Percentiles rank a stretch among this genome's conserved stretches.
These are phyloP conservation scores for Perilla frutescens DNA, from an alignment of 257 asterid species.

Conservation along the genomic window DNA sequence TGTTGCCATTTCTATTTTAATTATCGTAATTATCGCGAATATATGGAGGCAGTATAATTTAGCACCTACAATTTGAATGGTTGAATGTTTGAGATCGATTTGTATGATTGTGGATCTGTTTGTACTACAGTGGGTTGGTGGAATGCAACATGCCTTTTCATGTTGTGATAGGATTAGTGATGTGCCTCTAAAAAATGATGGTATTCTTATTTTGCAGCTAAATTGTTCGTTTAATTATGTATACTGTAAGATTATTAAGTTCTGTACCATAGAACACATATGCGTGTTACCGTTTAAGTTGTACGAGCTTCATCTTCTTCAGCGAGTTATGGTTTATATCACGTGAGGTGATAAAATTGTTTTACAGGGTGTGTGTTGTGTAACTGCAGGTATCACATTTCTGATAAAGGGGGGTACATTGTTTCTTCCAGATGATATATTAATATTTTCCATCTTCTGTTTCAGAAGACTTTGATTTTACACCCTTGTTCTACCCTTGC, in stretches of 20 bases:
- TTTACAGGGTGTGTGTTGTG: no score
- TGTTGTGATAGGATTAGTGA: neutral
- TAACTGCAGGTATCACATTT: neutral
- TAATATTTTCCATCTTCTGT: neutral
- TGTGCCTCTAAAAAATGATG: neutral
- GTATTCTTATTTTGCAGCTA: neutral
- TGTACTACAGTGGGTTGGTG: neutral
- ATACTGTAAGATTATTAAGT: neutral
- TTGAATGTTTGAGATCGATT: neutral
- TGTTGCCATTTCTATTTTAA: neutral
- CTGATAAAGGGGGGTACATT: neutral
- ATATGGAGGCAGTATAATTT: neutral
- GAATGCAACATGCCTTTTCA: neutral
- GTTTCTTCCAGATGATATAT: neutral
- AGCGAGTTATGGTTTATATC: neutral
- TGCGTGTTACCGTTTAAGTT: neutral
- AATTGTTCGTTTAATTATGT: neutral
- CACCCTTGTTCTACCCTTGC: neutral
- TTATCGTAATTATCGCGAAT: neutral
- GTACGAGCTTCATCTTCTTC: neutral
- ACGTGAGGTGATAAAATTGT: no score
- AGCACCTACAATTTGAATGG: neutral
- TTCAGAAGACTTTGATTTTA: neutral
- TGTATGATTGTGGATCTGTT: slow-evolving; percentile 18
- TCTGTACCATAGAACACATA: neutral